Conservation (phyloP, 2,329 filamentous ascomycete genomes). For the Penicillium sp. region DNA sequence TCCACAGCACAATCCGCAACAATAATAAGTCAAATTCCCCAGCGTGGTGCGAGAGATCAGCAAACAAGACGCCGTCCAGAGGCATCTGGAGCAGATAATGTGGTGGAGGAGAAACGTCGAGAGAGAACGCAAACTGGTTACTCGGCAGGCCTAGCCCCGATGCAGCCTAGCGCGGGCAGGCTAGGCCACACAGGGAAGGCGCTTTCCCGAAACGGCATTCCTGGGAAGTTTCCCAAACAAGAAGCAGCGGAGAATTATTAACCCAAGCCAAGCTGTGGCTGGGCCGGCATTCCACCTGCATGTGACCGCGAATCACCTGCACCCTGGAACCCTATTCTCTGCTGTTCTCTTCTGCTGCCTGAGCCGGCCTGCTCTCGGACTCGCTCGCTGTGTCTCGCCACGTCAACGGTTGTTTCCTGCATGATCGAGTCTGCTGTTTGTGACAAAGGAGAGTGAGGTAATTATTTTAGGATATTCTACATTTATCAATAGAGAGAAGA, state of each 20-base stretch:
- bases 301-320: conserved; percentile 14
- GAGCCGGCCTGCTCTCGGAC: background rate
- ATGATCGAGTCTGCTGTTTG: too few relatives aligned
- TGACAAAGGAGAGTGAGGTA: too few relatives aligned
- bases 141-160: background rate
- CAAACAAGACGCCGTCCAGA: background rate
- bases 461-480: too few relatives aligned
- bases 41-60: background rate
- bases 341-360: too few relatives aligned
- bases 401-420: background rate
- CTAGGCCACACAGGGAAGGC: background rate
- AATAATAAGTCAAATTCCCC: background rate
- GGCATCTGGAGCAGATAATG: background rate
- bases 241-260: background rate
- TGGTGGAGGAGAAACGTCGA: background rate
- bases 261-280: background rate
- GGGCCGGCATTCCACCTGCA: conserved; percentile 5
- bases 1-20: background rate
- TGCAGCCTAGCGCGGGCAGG: background rate
- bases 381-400: background rate
- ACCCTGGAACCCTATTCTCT: conserved; percentile 11
- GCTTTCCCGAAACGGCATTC: conserved; percentile 1
- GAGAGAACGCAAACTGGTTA: background rate
- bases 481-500: too few relatives aligned
- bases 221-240: background rate